Evolutionary conservation across 257 asterid species (phyloP).

Genomic region (Plantago ovata): DNA sequence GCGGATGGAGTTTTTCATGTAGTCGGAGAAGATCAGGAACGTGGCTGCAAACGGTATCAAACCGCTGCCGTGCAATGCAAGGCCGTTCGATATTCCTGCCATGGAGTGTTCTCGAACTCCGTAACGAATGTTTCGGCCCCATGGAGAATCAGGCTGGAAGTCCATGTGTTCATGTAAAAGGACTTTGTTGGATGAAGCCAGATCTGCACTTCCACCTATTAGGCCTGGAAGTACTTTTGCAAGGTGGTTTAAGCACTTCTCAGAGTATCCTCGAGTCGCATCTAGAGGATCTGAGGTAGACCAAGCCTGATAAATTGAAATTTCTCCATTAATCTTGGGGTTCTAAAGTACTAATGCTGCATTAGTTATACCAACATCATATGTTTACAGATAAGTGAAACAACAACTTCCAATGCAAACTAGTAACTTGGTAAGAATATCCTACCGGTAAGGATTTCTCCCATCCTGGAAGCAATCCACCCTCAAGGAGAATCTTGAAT

Average conservation of each 20-base stretch:
- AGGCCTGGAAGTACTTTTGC: conserved; percentile 56
- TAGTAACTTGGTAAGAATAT: too few relatives aligned
- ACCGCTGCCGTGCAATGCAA: conserved; percentile 49
- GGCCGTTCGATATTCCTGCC: conserved; percentile 58
- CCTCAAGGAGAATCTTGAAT: conserved; percentile 37
- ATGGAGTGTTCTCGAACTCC: conserved; percentile 58
- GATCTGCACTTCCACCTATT: conserved; percentile 65
- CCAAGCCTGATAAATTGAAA: conserved; percentile 32
- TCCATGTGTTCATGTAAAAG: conserved; percentile 33
- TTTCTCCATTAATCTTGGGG: background rate
- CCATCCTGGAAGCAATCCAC: conserved; percentile 53
- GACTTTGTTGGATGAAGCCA: conserved; percentile 46
- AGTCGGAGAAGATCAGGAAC: conserved; percentile 50
- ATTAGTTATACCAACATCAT: too few relatives aligned
- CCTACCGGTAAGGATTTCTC: conserved; percentile 46
- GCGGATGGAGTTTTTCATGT: conserved; percentile 50
- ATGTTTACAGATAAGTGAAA: background rate
- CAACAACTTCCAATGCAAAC: background rate
- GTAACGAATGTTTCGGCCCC: conserved; percentile 47
- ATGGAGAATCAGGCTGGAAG: conserved; percentile 33
- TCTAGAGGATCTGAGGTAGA: conserved; percentile 42
- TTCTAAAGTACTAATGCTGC: background rate
- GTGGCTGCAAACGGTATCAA: conserved; percentile 54
- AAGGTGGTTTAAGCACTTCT: conserved; percentile 43
- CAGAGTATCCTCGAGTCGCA: conserved; percentile 52